Conservation (phyloP, 2,329 filamentous ascomycete species). For the Paramyrothecium roridum region DNA sequence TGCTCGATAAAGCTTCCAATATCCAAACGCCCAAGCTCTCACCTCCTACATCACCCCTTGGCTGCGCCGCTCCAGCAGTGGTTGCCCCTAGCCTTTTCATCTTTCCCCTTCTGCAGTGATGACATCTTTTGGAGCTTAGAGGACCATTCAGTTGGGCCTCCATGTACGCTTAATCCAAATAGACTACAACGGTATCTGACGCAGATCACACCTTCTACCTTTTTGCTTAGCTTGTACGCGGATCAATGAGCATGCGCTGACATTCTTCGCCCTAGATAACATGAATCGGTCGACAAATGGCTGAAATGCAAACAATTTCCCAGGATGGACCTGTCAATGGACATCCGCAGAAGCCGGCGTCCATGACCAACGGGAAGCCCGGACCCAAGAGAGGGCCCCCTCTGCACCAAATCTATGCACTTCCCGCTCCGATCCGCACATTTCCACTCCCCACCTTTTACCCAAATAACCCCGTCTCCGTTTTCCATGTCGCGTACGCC, state of each 20-base stretch:
- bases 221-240: constrained; percentile 6
- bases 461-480: constrained; percentile 86
- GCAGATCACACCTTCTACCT: constrained; percentile 24
- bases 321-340: constrained; percentile 9
- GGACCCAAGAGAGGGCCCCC: constrained; percentile 34
- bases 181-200: constrained; percentile 99
- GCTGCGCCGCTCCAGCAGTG: neutral
- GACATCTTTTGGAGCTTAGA: constrained; percentile 60
- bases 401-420: constrained; percentile 73
- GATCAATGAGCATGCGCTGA: constrained; percentile 8
- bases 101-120: constrained; percentile 47
- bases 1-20: neutral
- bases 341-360: constrained; percentile 10
- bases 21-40: neutral
- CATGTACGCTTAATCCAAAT: constrained; percentile 63
- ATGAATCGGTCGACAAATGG: constrained; percentile 44
- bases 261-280: constrained; percentile 29
- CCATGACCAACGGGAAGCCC: constrained; percentile 9
- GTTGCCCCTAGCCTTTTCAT: constrained; percentile 4
- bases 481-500: constrained; percentile 74
- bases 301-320: constrained; percentile 30
- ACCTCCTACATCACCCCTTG: neutral
- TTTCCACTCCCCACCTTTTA: constrained; percentile 86
- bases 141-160: constrained; percentile 57
- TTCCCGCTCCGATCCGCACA: constrained; percentile 75